phyloP scores from a whole-genome alignment of 2,329 filamentous ascomycete species.

The Diaporthe eres region DNA sequence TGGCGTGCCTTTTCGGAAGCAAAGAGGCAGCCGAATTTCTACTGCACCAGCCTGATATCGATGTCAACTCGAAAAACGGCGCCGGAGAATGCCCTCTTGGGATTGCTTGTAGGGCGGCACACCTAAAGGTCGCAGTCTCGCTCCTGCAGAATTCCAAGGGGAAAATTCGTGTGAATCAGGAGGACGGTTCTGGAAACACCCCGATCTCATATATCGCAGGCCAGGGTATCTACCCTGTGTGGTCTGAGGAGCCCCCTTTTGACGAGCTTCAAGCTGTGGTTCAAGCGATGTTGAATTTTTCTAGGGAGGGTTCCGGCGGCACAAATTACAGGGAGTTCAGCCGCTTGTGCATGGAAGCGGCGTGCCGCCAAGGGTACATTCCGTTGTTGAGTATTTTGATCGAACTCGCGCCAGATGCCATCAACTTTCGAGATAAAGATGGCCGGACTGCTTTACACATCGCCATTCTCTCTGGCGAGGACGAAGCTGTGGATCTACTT shows the following conservation, averaged over 20 bases:
- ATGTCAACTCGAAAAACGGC: slow-evolving; percentile 22
- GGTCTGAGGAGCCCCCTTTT: background rate
- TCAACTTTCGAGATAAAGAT: background rate
- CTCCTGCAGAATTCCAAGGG: background rate
- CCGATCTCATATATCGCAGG: slow-evolving; percentile 12
- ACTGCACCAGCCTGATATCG: background rate
- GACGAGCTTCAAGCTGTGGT: background rate
- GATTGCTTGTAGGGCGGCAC: slow-evolving; percentile 22
- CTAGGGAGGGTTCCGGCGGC: background rate
- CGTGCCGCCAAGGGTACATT: background rate
- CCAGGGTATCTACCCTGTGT: background rate
- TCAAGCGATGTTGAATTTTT: background rate
- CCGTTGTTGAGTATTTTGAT: background rate
- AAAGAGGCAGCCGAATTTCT: background rate
- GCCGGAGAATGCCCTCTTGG: background rate
- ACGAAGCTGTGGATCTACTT: background rate
- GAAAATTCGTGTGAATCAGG: background rate
- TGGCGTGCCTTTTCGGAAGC: slow-evolving; percentile 10
- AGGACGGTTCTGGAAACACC: slow-evolving; percentile 1
- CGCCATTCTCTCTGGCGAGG: background rate
- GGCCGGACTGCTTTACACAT: slow-evolving; percentile 8
- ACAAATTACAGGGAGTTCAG: background rate
- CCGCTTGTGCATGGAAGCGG: slow-evolving; percentile 7
- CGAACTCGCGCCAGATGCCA: background rate
- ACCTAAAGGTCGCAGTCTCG: slow-evolving; percentile 4